Conservation (phyloP, 2,329 filamentous ascomycete species). For the Gliomastix tumulicola region DNA sequence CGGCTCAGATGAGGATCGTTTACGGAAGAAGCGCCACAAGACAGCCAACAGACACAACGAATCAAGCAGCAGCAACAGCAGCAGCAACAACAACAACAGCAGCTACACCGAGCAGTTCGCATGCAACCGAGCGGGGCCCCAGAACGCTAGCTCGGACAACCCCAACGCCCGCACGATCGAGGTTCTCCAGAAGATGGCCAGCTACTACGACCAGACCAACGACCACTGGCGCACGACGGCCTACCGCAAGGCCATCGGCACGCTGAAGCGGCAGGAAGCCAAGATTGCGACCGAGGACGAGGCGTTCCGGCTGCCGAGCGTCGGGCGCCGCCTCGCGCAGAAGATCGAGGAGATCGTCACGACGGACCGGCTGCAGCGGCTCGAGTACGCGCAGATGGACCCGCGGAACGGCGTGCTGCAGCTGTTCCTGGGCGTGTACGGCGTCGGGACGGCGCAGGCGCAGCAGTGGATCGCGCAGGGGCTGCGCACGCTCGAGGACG, state of each 20-base stretch:
- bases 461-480: slow-evolving; percentile 72
- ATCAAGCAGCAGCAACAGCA: neutral
- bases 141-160: slow-evolving; percentile 38
- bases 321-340: slow-evolving; percentile 66
- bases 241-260: slow-evolving; percentile 73
- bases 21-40: slow-evolving; percentile 4
- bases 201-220: slow-evolving; percentile 66
- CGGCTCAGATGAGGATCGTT: slow-evolving; percentile 8
- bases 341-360: slow-evolving; percentile 87
- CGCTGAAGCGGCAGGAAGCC: slow-evolving; percentile 55
- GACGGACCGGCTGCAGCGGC: slow-evolving; percentile 62
- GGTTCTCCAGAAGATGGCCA: slow-evolving; percentile 69
- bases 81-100: slow-evolving; percentile 18
- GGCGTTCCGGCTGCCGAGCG: slow-evolving; percentile 58
- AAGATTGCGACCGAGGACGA: slow-evolving; percentile 64
- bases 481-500: slow-evolving; percentile 65
- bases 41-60: slow-evolving; percentile 5
- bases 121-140: slow-evolving; percentile 46
- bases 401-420: slow-evolving; percentile 58
- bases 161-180: slow-evolving; percentile 73
- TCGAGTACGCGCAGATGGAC: slow-evolving; percentile 65
- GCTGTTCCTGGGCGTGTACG: slow-evolving; percentile 72
- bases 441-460: slow-evolving; percentile 64
- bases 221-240: slow-evolving; percentile 71
- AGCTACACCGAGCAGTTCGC: slow-evolving; percentile 42